Evolutionary conservation across 768 basidiomycete species (phyloP), one percentile per base, ranked within the genome.

Genomic region (Coprinopsis sp.): DNA sequence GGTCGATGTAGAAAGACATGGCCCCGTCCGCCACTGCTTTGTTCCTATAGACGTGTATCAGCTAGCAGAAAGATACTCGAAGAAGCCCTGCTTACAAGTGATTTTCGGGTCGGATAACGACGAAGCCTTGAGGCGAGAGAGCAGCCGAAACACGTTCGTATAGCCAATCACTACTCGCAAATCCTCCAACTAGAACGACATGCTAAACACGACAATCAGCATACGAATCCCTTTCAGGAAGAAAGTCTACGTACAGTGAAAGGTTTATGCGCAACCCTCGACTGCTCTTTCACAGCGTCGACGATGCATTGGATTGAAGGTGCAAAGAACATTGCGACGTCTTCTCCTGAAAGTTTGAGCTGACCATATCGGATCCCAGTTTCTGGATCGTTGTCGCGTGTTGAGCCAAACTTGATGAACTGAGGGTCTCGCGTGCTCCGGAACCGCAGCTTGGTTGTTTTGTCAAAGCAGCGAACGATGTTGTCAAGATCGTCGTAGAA

Each of bases 131-230:
- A 1, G 62, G 52, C 4, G 62, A 62, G 8, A 81, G 60, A 4
- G 62, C 54, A 41, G 55, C 59, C 31, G 68, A 68, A 2, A 81
- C 67, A 38, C 65, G 63, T 2, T 61, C 57, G 53, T 68, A 76
- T n/a, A 82, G 55, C 67, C 73, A 81, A 41, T 79, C 74, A 47
- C 73, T 80, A 1, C 77, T 76, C 12, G 76, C 73, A 55, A 81
- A 81, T 0, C 79, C 79, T 19, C 80, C 80, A 3, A 82, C 78
- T 1, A 82, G 68, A 25, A 74, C 65, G 21, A 73, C 66, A 21
- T 67, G 64, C 73, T 73, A 31, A 28, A 45, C n/a, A n/a, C 8
- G 8, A 18, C 5, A 28, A 36, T n/a, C 34, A 36, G 6, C 7
- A 8, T 7, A 18, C 16, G 6, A 36, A 36, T 18, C 34, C 14